A percentile compares a stretch with the other conserved stretches of the same genome.
These are phyloP conservation scores for Nicotiana rustica DNA, from an alignment of 305 asterid genomes.

Conservation along the genomic window DNA sequence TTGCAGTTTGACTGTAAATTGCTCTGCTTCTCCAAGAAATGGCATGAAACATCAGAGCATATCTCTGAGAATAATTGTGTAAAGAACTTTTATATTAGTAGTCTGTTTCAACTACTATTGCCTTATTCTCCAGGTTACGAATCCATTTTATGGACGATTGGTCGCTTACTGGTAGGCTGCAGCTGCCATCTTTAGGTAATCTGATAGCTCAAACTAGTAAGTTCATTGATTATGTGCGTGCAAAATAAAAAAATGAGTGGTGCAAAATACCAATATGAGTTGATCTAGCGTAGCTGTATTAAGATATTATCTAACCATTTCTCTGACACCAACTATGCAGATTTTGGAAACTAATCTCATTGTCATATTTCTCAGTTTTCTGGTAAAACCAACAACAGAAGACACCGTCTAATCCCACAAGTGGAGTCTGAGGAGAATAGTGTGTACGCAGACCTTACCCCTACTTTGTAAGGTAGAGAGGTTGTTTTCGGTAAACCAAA, in stretches of 20 bases:
- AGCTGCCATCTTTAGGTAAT: not conserved
- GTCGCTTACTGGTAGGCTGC: not conserved
- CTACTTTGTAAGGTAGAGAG: too few relatives aligned
- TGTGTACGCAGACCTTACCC: too few relatives aligned
- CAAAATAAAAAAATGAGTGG: too few relatives aligned
- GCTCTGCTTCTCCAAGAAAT: too few relatives aligned
- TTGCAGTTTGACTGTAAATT: too few relatives aligned
- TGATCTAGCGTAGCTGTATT: too few relatives aligned
- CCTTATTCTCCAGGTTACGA: not conserved
- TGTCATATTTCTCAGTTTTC: not conserved
- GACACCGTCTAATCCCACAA: too few relatives aligned
- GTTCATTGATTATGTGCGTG: not conserved
- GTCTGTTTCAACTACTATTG: not conserved
- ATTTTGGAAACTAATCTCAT: not conserved
- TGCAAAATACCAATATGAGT: too few relatives aligned
- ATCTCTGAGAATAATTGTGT: too few relatives aligned
- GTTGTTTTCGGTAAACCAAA: not conserved
- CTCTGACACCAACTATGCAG: not conserved
- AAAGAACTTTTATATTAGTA: too few relatives aligned
- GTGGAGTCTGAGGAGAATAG: too few relatives aligned
- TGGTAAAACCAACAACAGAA: not conserved
- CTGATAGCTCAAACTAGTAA: not conserved
- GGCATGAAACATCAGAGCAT: too few relatives aligned
- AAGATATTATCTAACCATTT: not conserved
- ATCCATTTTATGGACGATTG: not conserved